These are phyloP conservation scores for Eucalyptus tenuipes DNA, from an alignment of 345 rosid species.

Conservation along the genomic window DNA sequence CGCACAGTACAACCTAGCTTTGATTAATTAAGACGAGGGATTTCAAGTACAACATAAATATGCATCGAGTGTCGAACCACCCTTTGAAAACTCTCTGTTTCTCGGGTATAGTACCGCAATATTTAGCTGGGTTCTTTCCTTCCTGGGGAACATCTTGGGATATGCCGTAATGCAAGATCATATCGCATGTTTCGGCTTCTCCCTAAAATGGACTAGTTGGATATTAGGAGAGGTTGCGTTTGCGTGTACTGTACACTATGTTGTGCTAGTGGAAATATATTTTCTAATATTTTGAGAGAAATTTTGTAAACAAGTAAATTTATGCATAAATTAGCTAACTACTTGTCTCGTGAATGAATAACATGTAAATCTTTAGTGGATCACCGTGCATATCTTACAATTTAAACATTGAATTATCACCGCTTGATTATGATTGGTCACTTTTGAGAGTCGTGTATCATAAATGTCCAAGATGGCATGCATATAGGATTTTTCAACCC, in stretches of 20 bases:
- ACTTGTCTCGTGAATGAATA: neutral
- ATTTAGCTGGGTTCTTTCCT: neutral
- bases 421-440: neutral
- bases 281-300: neutral
- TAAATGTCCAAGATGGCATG: neutral
- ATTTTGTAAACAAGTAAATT: neutral
- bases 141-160: neutral
- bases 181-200: neutral
- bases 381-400: accelerated
- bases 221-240: neutral
- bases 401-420: neutral
- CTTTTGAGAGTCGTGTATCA: neutral
- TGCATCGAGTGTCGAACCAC: neutral
- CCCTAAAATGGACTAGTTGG: neutral
- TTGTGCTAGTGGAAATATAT: neutral
- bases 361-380: neutral
- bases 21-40: neutral
- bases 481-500: neutral
- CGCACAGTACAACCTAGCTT: neutral
- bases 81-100: neutral
- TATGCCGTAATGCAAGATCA: neutral
- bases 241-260: neutral
- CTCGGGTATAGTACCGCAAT: neutral
- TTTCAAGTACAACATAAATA: neutral
- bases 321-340: neutral